phyloP scores from a whole-genome alignment of 2,329 filamentous ascomycete genomes.

The Phialemoniopsis sp. region DNA sequence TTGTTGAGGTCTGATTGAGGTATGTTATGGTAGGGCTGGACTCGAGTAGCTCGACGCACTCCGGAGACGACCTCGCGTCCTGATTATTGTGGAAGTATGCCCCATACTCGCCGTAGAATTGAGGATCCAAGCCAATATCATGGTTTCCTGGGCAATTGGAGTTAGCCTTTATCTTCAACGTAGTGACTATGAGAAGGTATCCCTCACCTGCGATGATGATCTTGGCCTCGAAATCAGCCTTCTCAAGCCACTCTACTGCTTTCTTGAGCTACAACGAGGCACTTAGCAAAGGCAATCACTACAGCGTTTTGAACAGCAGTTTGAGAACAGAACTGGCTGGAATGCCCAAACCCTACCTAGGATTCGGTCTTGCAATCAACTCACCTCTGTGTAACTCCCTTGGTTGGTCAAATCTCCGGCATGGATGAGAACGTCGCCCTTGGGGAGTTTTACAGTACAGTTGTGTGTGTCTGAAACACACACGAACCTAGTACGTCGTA shows the following conservation, averaged over 20 bases:
- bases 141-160: constrained; percentile 57
- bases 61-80: constrained; percentile 42
- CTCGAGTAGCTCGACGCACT: constrained; percentile 51
- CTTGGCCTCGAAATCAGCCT: constrained; percentile 64
- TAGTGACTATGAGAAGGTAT: background rate
- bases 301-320: no score
- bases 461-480: constrained; percentile 79
- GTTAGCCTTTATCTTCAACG: background rate
- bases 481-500: constrained; percentile 59
- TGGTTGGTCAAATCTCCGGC: constrained; percentile 75
- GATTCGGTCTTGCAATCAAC: no score
- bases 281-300: no score
- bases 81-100: constrained; percentile 50
- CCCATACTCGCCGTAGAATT: constrained; percentile 54
- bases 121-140: constrained; percentile 65
- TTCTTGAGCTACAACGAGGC: constrained; percentile 42
- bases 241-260: constrained; percentile 63
- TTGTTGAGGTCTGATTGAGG: constrained; percentile 53
- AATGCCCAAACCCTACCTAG: background rate
- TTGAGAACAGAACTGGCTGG: no score
- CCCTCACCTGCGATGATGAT: constrained; percentile 62
- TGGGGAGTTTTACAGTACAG: constrained; percentile 57
- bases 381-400: constrained; percentile 53
- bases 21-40: constrained; percentile 58
- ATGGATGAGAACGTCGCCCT: constrained; percentile 71